Base-by-base conservation (phyloP, 1,284 basidiomycete species). In the Stygiomarasmius scandens region DNA sequence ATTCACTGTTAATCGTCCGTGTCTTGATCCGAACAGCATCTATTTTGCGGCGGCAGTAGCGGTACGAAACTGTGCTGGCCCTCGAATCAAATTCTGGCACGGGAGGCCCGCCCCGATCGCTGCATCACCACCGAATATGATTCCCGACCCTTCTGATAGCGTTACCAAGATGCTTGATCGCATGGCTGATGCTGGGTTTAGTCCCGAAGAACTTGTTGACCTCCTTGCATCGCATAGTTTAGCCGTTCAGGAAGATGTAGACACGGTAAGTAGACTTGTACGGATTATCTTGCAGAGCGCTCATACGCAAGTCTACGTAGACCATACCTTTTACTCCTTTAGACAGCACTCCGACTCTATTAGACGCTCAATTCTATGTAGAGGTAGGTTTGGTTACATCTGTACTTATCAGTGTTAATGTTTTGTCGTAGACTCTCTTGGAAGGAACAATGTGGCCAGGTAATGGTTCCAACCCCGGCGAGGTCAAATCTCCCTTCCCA, bases 311-410 rank as follows among this genome's bases (percentile, higher is more conserved):
- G 6, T 32, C 12, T 5, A 12, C 14, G 3, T 20, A 49, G 48
- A 49, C 48, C 43, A 66, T 70, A 46, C 60, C 62, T n/a, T 65
- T 61, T 20, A 62, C 66, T 2, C 71, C 71, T 2, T 71, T 73
- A 56, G 71, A 72, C 53, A 61, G 63, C 10, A 71, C 70, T 3
- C 69, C 70, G 1, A 52, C 52, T 9, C 56, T 55, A 3, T 68
- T 72, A 48, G 71, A 72, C 56, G 64, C 66, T 19, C 69, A 71
- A 52, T 64, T 73, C 54, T 72, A 64, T 63, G 55, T 69, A 25
- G 71, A 72, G 61, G 67, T 68, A 19, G 54, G 61, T 47, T 59
- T 61, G 14, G 46, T 22, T 36, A 16, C 10, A n/a, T 27, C 0
- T 3, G 1, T 19, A 3, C 12, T 10, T 14, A 1, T 19, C 19